phyloP scores from a whole-genome alignment of 179 eudicot species.

The Pouteria campechiana region DNA sequence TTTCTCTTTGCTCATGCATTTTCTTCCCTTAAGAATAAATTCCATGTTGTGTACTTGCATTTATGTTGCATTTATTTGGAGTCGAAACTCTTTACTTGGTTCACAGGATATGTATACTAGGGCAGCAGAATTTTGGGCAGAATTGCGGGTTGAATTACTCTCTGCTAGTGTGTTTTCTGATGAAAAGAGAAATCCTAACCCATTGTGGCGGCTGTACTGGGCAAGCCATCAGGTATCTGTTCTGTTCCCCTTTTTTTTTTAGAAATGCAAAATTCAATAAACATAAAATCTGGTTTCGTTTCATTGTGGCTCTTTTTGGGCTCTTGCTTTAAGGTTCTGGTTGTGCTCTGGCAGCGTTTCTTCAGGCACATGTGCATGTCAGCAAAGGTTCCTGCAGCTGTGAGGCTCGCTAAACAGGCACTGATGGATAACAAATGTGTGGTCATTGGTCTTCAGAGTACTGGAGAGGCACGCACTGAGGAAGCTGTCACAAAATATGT shows the following conservation, averaged over 20 bases:
- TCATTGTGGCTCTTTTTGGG: background rate
- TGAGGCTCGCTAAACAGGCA: slow-evolving; percentile 73
- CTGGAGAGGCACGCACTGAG: slow-evolving; percentile 98
- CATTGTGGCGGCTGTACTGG: slow-evolving; percentile 98
- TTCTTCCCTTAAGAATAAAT: slow-evolving; percentile 2
- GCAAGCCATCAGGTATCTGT: slow-evolving; percentile 87
- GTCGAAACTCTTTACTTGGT: too few species aligned
- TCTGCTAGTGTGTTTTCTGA: slow-evolving; percentile 51
- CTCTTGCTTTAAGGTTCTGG: slow-evolving; percentile 13
- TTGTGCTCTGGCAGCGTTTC: slow-evolving; percentile 60
- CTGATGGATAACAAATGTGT: slow-evolving; percentile 64
- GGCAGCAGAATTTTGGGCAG: slow-evolving; percentile 99
- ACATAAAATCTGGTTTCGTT: background rate
- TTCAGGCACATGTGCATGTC: slow-evolving; percentile 98
- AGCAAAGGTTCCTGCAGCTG: slow-evolving; percentile 91
- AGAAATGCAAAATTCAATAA: background rate
- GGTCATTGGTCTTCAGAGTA: slow-evolving; percentile 96
- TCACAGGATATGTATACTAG: slow-evolving; percentile 74
- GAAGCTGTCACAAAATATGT: slow-evolving; percentile 97
- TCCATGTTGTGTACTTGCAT: background rate
- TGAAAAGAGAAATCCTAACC: slow-evolving; percentile 74
- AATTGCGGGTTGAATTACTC: slow-evolving; percentile 83
- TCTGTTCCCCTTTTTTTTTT: background rate
- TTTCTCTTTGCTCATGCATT: too few species aligned
- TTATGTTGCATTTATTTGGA: background rate